Evolutionary conservation across 2,329 filamentous ascomycete genomes (phyloP).

Genomic region (Colletotrichum sp.): DNA sequence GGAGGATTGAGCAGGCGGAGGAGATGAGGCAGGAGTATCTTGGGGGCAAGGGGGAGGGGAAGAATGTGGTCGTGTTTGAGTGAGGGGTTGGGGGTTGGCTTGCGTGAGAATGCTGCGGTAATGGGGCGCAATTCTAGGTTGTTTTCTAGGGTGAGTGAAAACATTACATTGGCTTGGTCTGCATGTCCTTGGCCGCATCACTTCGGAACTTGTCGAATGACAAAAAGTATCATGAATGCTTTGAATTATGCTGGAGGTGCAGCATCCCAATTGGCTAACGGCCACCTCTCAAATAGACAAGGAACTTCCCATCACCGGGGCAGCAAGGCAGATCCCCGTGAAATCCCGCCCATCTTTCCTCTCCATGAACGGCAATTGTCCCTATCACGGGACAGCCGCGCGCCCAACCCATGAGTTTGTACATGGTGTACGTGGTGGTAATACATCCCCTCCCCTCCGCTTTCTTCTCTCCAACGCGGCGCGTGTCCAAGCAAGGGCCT

Average conservation of each 20-base stretch:
- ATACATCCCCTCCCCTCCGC: neutral
- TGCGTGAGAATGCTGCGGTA: too few relatives aligned
- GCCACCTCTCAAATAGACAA: neutral
- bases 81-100: too few relatives aligned
- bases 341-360: neutral
- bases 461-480: neutral
- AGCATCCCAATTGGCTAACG: conserved; percentile 4
- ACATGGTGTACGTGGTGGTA: neutral
- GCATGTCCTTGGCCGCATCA: too few relatives aligned
- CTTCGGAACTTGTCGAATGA: too few relatives aligned
- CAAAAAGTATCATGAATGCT: neutral
- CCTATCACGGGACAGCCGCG: neutral
- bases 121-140: too few relatives aligned
- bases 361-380: neutral
- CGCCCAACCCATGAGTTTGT: neutral
- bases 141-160: too few relatives aligned
- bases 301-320: neutral
- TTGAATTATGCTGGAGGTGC: conserved; percentile 4
- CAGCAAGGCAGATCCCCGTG: too few relatives aligned
- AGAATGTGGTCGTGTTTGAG: conserved; percentile 26
- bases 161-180: too few relatives aligned
- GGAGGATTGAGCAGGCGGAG: conserved; percentile 14
- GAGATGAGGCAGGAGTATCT: conserved; percentile 17
- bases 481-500: neutral
- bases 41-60: conserved; percentile 6